phyloP scores from a whole-genome alignment of 2,329 filamentous ascomycete genomes.

The Basipetospora chlamydospora region DNA sequence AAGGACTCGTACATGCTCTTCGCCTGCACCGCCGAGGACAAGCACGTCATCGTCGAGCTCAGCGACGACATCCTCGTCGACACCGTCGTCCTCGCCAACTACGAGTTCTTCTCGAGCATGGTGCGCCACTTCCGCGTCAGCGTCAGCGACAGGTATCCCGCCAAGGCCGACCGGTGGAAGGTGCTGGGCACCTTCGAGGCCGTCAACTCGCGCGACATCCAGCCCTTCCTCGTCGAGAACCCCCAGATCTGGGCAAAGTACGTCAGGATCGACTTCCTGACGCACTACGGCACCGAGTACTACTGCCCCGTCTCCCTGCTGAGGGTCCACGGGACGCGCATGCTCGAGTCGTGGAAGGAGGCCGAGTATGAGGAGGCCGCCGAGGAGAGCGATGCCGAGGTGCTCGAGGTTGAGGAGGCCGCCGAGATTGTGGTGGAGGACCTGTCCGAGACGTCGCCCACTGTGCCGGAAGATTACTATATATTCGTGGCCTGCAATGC shows the following conservation, averaged over 20 bases:
- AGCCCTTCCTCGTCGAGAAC: slow-evolving; percentile 87
- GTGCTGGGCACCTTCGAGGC: slow-evolving; percentile 80
- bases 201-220: slow-evolving; percentile 81
- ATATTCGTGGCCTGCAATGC: too few relatives aligned
- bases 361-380: slow-evolving; percentile 55
- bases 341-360: slow-evolving; percentile 87
- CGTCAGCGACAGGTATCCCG: slow-evolving; percentile 87
- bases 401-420: too few relatives aligned
- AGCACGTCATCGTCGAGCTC: slow-evolving; percentile 87
- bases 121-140: slow-evolving; percentile 81
- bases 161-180: slow-evolving; percentile 85
- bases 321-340: slow-evolving; percentile 86
- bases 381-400: slow-evolving; percentile 44
- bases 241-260: slow-evolving; percentile 94
- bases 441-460: too few relatives aligned
- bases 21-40: slow-evolving; percentile 73
- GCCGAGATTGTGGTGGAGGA: too few relatives aligned
- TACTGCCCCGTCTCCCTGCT: slow-evolving; percentile 89
- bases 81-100: slow-evolving; percentile 93
- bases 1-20: slow-evolving; percentile 98
- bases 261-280: slow-evolving; percentile 78
- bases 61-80: slow-evolving; percentile 80
- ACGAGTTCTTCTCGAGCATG: slow-evolving; percentile 98
- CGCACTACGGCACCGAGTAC: slow-evolving; percentile 90
- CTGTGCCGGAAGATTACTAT: too few relatives aligned